A percentile compares a stretch with the other conserved stretches of the same genome.
Evolutionary conservation across 2,329 filamentous ascomycete genomes (phyloP).

Genomic region (Colletotrichum costaricense): DNA sequence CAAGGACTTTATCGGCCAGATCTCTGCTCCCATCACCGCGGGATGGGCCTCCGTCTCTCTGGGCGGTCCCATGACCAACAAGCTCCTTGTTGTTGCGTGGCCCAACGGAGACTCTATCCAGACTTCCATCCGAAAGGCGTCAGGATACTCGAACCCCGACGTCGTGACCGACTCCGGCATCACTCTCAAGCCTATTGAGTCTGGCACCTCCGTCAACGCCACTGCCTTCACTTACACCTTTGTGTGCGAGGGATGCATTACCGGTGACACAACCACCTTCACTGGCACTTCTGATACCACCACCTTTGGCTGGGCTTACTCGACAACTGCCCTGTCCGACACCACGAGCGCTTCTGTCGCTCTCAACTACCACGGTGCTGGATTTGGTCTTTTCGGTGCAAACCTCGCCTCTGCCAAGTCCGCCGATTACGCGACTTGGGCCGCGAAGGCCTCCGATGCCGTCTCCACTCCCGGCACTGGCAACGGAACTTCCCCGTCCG

Average conservation of each 20-base stretch:
- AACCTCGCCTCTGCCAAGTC: constrained; percentile 37
- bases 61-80: constrained; percentile 54
- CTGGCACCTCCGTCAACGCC: constrained; percentile 57
- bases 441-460: constrained; percentile 40
- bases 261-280: constrained; percentile 42
- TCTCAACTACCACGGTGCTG: constrained; percentile 37
- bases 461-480: constrained; percentile 26
- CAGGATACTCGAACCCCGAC: constrained; percentile 53
- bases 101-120: constrained; percentile 51
- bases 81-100: constrained; percentile 58
- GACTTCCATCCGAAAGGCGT: constrained; percentile 38
- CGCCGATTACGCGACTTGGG: constrained; percentile 37
- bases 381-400: constrained; percentile 39
- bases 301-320: constrained; percentile 35
- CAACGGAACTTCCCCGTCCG: constrained; percentile 22
- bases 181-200: constrained; percentile 54
- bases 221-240: constrained; percentile 62
- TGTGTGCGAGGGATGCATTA: constrained; percentile 55
- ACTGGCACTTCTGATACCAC: constrained; percentile 21
- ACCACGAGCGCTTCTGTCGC: constrained; percentile 33
- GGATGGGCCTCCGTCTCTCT: constrained; percentile 43
- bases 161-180: constrained; percentile 49
- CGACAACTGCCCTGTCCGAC: constrained; percentile 35
- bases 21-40: constrained; percentile 27
- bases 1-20: constrained; percentile 36